Base-by-base conservation (phyloP, 2,329 filamentous ascomycete genomes). In the Monilinia aucupariae region DNA sequence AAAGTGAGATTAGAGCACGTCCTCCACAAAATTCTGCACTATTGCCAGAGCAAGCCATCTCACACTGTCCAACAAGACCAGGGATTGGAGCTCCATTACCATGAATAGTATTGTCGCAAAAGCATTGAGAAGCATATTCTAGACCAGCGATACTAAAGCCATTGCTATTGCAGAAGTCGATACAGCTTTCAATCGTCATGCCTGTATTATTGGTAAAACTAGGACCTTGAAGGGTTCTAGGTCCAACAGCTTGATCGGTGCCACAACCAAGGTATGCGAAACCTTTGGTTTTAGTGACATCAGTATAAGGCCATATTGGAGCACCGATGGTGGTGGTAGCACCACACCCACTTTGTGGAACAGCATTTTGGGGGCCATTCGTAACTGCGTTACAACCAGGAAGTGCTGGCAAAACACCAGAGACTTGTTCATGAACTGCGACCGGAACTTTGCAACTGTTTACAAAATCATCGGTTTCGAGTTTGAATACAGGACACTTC, bases 181-280 rank as follows among this genome's bases (percentile, higher is more conserved):
- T 48, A 48, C 68, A 70, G 13, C 51, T 63, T 39, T 70, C 64
- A n/a, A 69, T 55, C n/a, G 68, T 70, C 66, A 68, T 69, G 12
- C 50, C 59, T 12, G 58, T 61, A 12, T 20, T 52, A 20, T 66
- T 63, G 10, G 63, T 61, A 2, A 62, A 47, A 4, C 39, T 22
- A 22, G 54, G 51, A 8, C 64, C 53, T 27, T 32, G 43, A 6
- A 64, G 32, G 37, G 62, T 64, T 17, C 77, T 78, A 48, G 79
- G 77, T 59, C 75, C 66, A 54, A 65, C 66, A 25, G 75, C 75
- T 62, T 76, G 70, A 65, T 83, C 81, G 34, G 76, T 78, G 69
- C 82, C 87, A 76, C 87, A 90, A 62, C 87, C 87, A n/a, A 81
- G 72, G 67, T 84, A 80, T 50, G 77, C 76, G 78, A 85, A 90